Percentiles rank a stretch among this genome's conserved stretches.
Conservation (phyloP, 352 stramenopile species). For the Globisporangium recalcitrans region DNA sequence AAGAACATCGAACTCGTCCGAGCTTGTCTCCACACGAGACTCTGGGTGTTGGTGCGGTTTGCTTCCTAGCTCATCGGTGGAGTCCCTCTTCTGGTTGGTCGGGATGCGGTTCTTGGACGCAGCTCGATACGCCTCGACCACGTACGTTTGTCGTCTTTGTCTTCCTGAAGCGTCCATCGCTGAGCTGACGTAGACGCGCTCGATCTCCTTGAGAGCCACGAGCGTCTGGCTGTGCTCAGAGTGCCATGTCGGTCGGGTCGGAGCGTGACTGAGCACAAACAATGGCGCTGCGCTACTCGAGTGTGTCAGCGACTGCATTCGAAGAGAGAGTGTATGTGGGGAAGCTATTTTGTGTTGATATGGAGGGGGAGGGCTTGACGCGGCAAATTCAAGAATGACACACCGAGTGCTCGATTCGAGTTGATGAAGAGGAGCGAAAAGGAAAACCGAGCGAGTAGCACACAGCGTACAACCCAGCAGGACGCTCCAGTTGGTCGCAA, state of each 20-base stretch:
- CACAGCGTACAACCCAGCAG: too few species aligned
- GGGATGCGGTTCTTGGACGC: slow-evolving; percentile 5
- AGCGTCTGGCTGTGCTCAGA: slow-evolving; percentile 2
- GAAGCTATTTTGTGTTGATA: too few species aligned
- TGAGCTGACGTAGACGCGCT: background rate
- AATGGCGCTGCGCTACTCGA: background rate
- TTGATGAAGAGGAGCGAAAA: too few species aligned
- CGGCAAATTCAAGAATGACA: too few species aligned
- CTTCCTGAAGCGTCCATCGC: background rate
- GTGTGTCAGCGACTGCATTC: background rate
- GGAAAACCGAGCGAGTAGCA: too few species aligned
- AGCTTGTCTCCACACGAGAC: background rate
- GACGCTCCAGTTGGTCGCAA: too few species aligned
- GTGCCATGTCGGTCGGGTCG: background rate
- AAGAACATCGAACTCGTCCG: background rate
- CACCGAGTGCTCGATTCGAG: too few species aligned
- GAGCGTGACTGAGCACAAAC: background rate
- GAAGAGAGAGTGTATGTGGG: too few species aligned
- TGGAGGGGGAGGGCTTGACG: too few species aligned
- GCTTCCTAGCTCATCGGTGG: background rate
- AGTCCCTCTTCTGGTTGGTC: background rate
- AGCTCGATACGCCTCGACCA: background rate
- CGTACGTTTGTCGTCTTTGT: background rate
- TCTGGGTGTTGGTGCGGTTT: background rate
- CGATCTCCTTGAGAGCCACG: slow-evolving; percentile 1